Conservation (phyloP, 306 rosid genomes). For the Medicago lupulina region DNA sequence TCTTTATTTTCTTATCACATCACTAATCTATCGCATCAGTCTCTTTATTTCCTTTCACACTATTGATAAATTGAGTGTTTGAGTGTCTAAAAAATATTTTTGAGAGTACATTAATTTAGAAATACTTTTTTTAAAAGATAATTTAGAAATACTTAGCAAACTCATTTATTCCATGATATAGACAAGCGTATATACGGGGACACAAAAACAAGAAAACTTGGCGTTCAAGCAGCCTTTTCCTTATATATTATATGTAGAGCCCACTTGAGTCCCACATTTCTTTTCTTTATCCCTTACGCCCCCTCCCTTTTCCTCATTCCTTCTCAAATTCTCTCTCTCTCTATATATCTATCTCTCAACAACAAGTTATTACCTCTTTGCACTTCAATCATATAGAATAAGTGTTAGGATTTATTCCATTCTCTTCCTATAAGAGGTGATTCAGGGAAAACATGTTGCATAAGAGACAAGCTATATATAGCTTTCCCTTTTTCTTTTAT, state of each 20-base stretch:
- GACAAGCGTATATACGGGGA: constrained; percentile 54
- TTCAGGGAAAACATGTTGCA: constrained; percentile 54
- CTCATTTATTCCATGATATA: constrained; percentile 21
- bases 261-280: constrained; percentile 41
- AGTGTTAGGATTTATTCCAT: neutral
- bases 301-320: constrained; percentile 26
- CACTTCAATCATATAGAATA: constrained; percentile 26
- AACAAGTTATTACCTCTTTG: neutral
- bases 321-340: neutral
- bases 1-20: no score
- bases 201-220: constrained; percentile 62
- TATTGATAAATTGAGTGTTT: no score
- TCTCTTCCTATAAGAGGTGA: constrained; percentile 16
- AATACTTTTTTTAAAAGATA: no score
- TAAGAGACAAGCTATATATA: constrained; percentile 48
- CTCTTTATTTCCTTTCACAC: no score
- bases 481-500: constrained; percentile 35
- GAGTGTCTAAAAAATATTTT: no score
- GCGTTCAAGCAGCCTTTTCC: constrained; percentile 54
- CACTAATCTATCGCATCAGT: no score
- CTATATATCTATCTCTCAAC: neutral
- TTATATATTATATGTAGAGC: constrained; percentile 56
- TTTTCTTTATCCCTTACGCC: constrained; percentile 19
- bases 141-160: neutral
- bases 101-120: no score